Base-by-base conservation (phyloP, 129 eudicot genomes). In the Flaveria ramosissima region DNA sequence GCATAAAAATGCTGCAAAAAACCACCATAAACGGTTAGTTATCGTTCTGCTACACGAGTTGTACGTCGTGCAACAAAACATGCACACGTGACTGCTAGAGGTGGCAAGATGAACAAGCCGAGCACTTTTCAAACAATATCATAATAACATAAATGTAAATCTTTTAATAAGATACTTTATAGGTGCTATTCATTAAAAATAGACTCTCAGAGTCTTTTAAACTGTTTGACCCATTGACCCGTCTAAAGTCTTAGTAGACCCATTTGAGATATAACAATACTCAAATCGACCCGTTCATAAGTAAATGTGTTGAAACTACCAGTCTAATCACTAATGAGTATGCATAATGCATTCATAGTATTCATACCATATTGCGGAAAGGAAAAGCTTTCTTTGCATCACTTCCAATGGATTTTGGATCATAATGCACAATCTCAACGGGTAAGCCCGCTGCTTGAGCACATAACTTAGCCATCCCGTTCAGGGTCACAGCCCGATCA, bases 301-400 rank as follows among this genome's bases (percentile, higher is more conserved):
- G 2, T 72, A 72, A 56, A 17, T 0, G 52, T n/a, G 50, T 20
- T 2, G 43, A 73, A 73, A 73, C 24, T 15, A 7, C 16, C 42
- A 42, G 17, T 6, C 16, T 16, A 32, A 36, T 36, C 41, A 32
- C 39, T 32, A 36, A 14, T 2, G 27, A 36, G 15, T 9, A 17
- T 72, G 53, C 39, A 43, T 36, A 41, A 21, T 6, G 47, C 47
- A 26, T 71, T 71, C 16, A 23, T 6, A 65, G 26, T 15, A 39
- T 16, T 73, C 81, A 9, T 88, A 95, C 99, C 99, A 92, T 92
- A 76, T 86, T 95, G 13, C 99, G 94, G 80, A 95, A 95, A 23
- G 99, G 99, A 81, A 95, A 95, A 46, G 99, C 99, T 85, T 89
- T 95, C 87, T 89, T 95, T 65, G 97, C 96, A 82, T 92, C 97